Evolutionary conservation across 495 filamentous ascomycete species (phyloP), one percentile per base, ranked within the genome.

Genomic region (Penicillium verhagenii): DNA sequence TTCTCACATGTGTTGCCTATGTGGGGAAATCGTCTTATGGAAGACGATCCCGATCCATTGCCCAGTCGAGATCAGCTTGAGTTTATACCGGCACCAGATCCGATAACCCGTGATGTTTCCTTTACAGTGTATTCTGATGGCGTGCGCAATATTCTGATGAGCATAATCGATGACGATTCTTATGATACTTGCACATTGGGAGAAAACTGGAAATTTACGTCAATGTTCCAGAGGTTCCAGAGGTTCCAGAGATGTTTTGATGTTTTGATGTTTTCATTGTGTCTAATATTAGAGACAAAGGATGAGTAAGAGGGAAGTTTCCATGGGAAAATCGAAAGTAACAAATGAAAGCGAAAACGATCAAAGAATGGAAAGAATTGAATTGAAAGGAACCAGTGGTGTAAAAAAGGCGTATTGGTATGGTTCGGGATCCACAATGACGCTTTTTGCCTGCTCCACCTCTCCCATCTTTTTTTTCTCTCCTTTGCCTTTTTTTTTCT

Each of bases 11-110:
- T n/a, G n/a, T n/a, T n/a, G n/a, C n/a, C 31, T 25, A 50, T 23
- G 60, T 61, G 64, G 60, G 64, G 64, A 56, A 63, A 37, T 21
- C 25, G 28, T 25, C 39, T 43, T 51, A 35, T 35, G 33, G 33
- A 55, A 66, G 60, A 44, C 56, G 56, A 63, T 60, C 49, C 44
- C 29, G 45, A 29, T 50, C 38, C 23, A 38, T 11, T 33, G 45
- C 24, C 26, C 35, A 29, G 16, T 52, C 48, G 39, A 44, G 55
- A 50, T 55, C 31, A 24, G 37, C 43, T 37, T 59, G 51, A n/a
- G 50, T 47, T 48, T 49, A 44, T 39, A 9, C 47, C 44, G 37
- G 50, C n/a, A 26, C 50, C 53, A 50, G 21, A 50, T 21, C 47
- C 47, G 47, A 38, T 25, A 18, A 35, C 13, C 44, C 44, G 44